phyloP scores from a whole-genome alignment of 495 filamentous ascomycete genomes.

The Penicilliopsis zonata region DNA sequence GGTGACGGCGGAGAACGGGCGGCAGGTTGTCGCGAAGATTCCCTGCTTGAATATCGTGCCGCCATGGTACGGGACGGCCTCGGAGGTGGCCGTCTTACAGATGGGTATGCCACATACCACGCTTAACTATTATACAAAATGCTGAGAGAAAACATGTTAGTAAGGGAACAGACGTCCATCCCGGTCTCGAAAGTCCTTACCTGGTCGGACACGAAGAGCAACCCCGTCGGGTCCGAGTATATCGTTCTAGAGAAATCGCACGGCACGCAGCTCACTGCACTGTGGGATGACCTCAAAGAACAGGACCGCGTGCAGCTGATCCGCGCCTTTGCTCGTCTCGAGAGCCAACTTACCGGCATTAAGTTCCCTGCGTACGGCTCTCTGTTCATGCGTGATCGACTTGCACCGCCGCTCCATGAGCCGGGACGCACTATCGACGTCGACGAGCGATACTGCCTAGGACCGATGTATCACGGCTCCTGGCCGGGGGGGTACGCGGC shows the following conservation, averaged over 20 bases:
- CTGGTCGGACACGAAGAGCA: conserved; percentile 15
- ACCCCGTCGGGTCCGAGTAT: conserved; percentile 20
- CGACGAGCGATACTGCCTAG: conserved; percentile 9
- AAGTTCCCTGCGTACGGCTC: conserved; percentile 15
- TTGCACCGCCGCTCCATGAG: conserved; percentile 1
- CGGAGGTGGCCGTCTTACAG: conserved; percentile 17
- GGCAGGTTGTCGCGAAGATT: conserved; percentile 15
- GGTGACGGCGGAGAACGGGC: conserved; percentile 8
- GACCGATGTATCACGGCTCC: conserved; percentile 9
- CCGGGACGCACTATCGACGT: conserved; percentile 5
- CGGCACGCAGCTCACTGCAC: conserved; percentile 15
- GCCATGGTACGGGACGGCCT: conserved; percentile 15
- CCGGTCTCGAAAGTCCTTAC: conserved; percentile 17
- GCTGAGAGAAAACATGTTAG: too few species aligned
- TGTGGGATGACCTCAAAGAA: conserved; percentile 15
- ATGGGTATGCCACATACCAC: conserved; percentile 14
- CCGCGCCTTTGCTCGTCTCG: conserved; percentile 12
- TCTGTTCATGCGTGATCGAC: conserved; percentile 15
- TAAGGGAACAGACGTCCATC: conserved; percentile 9
- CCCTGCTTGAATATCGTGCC: conserved; percentile 13
- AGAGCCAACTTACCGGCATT: conserved; percentile 14
- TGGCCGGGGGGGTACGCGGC: conserved; percentile 5
- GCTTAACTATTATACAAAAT: too few species aligned
- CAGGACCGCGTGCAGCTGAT: conserved; percentile 11
- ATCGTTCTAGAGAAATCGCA: conserved; percentile 21